Percentiles rank a stretch among this genome's conserved stretches.
These are phyloP conservation scores for Chiua virens DNA, from an alignment of 768 basidiomycete species.

Conservation along the genomic window DNA sequence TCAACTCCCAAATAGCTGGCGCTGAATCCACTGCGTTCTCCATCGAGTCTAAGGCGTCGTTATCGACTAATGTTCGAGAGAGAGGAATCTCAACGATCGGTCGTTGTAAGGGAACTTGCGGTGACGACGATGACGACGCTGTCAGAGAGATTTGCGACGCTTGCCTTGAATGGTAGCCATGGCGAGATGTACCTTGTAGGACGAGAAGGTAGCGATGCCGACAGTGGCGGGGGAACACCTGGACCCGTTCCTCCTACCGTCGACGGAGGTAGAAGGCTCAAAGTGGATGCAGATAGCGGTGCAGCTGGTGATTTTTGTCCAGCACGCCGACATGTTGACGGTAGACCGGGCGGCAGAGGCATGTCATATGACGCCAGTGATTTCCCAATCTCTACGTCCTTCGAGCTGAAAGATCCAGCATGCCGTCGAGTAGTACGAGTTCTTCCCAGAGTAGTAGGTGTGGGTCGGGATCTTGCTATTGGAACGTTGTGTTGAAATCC, in stretches of 20 bases:
- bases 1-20: slow-evolving; percentile 78
- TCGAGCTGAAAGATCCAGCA: slow-evolving; percentile 93
- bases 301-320: slow-evolving; percentile 49
- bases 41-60: slow-evolving; percentile 77
- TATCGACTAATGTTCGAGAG: slow-evolving; percentile 69
- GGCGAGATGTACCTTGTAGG: slow-evolving; percentile 8
- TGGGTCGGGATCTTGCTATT: slow-evolving; percentile 30
- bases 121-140: slow-evolving; percentile 38
- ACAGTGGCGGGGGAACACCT: slow-evolving; percentile 5
- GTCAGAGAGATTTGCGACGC: slow-evolving; percentile 44
- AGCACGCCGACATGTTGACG: slow-evolving; percentile 42
- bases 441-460: slow-evolving; percentile 36
- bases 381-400: slow-evolving; percentile 89
- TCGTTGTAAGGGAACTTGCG: slow-evolving; percentile 25
- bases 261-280: slow-evolving; percentile 14
- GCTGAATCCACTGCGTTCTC: slow-evolving; percentile 77
- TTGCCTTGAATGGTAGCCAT: slow-evolving; percentile 41
- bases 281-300: slow-evolving; percentile 32
- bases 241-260: slow-evolving; percentile 3
- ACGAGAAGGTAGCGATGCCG: slow-evolving; percentile 14
- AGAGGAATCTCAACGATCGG: slow-evolving; percentile 49
- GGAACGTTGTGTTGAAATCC: slow-evolving; percentile 24
- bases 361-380: slow-evolving; percentile 65
- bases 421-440: slow-evolving; percentile 70
- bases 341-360: slow-evolving; percentile 21